A percentile compares a stretch with the other conserved stretches of the same genome.
Evolutionary conservation across 805 yeast genomes (phyloP).

Genomic region (Schwanniomyces polymorphus): DNA sequence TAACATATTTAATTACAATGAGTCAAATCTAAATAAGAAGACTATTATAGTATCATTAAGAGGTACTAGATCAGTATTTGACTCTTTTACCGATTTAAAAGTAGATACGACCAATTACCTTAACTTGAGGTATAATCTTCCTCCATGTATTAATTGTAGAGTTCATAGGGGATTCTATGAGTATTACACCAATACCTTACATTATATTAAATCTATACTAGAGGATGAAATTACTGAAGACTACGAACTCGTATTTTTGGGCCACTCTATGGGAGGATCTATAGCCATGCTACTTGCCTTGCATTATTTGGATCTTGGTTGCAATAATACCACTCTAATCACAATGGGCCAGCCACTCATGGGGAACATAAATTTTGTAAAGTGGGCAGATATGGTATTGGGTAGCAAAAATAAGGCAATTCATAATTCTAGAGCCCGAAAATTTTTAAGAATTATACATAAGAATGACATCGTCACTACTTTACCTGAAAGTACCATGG

Average conservation of each 20-base stretch:
- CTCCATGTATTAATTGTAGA: constrained; percentile 31
- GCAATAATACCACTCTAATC: constrained; percentile 26
- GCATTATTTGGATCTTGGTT: constrained; percentile 35
- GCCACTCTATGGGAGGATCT: constrained; percentile 43
- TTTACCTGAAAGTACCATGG: constrained; percentile 24
- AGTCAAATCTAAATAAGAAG: constrained; percentile 6
- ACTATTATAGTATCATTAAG: constrained; percentile 37
- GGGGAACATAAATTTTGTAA: constrained; percentile 38
- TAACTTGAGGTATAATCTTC: constrained; percentile 19
- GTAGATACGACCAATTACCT: constrained; percentile 33
- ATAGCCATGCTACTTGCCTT: constrained; percentile 37
- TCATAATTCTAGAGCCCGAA: constrained; percentile 18
- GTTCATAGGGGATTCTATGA: constrained; percentile 40
- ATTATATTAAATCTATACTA: constrained; percentile 21
- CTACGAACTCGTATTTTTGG: constrained; percentile 23
- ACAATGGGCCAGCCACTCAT: constrained; percentile 48
- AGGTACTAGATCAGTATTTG: constrained; percentile 44
- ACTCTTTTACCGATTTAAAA: constrained; percentile 38
- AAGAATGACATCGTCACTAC: constrained; percentile 24
- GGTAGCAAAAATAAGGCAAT: constrained; percentile 23
- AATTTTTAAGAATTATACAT: constrained; percentile 25
- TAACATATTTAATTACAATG: constrained; percentile 21
- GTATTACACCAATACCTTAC: constrained; percentile 27
- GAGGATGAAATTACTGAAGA: constrained; percentile 19
- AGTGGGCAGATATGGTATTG: constrained; percentile 34